Base-by-base conservation (phyloP, 257 asterid genomes). In the Fraxinus pennsylvanica region DNA sequence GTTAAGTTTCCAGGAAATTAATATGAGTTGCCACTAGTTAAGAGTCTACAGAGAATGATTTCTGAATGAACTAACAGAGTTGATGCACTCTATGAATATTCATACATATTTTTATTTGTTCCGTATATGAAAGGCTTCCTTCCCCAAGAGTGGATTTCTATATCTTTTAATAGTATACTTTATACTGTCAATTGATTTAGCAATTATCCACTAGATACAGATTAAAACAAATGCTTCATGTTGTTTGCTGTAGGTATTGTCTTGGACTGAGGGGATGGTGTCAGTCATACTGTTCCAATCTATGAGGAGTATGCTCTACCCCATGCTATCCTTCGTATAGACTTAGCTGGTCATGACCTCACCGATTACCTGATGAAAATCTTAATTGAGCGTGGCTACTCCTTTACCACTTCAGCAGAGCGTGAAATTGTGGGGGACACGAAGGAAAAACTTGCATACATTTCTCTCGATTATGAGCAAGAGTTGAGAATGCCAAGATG, bases 361-460 rank as follows among this genome's bases (percentile, higher is more conserved):
- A 80, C 83, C 1, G 76, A 74, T 6, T 32, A 69, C 54, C 45
- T 80, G 17, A 73, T 80, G 72, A 80, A 80, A 54, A 80, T 80
- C 79, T 35, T 67, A 8, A 79, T 75, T 1, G 72, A 74, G 41
- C 79, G 71, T 22, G 83, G 80, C 15, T 77, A 77, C 74, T 67
- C 72, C 59, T 77, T 77, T 38, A 77, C 81, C 27, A 77, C 81
- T 29, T 25, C 80, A 8, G 45, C 74, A 21, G 80, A 76, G 52
- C 35, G 25, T 5, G 80, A 79, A 74, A 67, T 65, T 52, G 66
- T 32, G 30, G 74, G 83, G 79, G 79, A 80, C 22, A 19, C 74
- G 79, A 68, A 80, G 66, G 79, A 80, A 68, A 80, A 80, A 52
- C 76, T 80, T 30, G 50, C 79, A 50, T 74, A 80, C 79, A 79